These are phyloP conservation scores for Batkoa obscura DNA, from an alignment of 371 early-diverging fungal genomes.

Conservation along the genomic window DNA sequence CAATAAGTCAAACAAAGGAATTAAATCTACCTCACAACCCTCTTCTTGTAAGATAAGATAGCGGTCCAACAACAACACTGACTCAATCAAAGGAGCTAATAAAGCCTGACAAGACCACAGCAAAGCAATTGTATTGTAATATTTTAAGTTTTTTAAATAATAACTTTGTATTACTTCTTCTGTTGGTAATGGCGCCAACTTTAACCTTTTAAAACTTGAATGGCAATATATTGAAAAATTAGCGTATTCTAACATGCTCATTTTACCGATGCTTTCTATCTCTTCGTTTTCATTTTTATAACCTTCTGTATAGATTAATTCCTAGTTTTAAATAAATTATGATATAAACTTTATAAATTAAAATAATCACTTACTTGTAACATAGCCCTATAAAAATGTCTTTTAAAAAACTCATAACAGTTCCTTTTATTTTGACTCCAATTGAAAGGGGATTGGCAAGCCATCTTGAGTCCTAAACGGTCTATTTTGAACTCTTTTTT, in stretches of 20 bases:
- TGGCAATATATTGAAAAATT: too few relatives aligned
- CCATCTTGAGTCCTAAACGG: slow-evolving; percentile 42
- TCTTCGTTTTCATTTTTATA: slow-evolving; percentile 24
- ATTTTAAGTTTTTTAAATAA: background rate
- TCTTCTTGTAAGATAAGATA: background rate
- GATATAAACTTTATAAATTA: too few relatives aligned
- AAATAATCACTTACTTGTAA: slow-evolving; percentile 26
- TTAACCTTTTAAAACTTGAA: too few relatives aligned
- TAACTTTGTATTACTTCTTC: too few relatives aligned
- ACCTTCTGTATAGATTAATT: slow-evolving; percentile 21
- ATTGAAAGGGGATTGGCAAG: slow-evolving; percentile 55
- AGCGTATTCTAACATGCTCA: too few relatives aligned
- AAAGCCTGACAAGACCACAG: background rate
- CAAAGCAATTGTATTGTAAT: background rate
- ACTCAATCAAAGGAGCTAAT: background rate
- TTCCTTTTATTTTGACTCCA: slow-evolving; percentile 30
- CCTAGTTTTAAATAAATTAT: too few relatives aligned
- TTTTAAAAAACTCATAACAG: slow-evolving; percentile 26
- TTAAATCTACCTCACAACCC: background rate
- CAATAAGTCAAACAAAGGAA: background rate
- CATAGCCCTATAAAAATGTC: slow-evolving; percentile 47
- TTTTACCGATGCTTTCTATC: too few relatives aligned
- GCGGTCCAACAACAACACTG: background rate
- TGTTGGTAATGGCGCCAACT: too few relatives aligned
- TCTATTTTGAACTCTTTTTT: slow-evolving; percentile 20